Percentiles rank a stretch among this genome's conserved stretches.
Conservation (phyloP, 2,329 filamentous ascomycete species). For the Aspergillus clavatus region DNA sequence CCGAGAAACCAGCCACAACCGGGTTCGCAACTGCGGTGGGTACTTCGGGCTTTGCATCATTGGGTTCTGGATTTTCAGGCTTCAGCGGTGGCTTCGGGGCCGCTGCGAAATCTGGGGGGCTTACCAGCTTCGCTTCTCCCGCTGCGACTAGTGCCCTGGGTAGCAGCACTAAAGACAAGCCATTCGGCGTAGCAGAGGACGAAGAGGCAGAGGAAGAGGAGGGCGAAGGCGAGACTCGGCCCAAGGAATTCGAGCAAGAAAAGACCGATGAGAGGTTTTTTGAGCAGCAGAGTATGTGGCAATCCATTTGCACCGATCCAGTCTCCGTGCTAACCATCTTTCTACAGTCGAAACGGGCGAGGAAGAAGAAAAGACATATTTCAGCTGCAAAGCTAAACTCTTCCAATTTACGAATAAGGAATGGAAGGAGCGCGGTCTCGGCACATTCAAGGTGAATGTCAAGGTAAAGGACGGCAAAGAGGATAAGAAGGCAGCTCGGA, state of each 20-base stretch:
- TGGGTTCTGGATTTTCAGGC: constrained; percentile 35
- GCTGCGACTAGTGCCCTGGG: constrained; percentile 45
- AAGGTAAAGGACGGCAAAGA: constrained; percentile 54
- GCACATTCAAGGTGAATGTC: constrained; percentile 79
- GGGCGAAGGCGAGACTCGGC: constrained; percentile 43
- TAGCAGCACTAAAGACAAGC: constrained; percentile 43
- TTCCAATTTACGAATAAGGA: constrained; percentile 70
- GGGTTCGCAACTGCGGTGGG: constrained; percentile 32
- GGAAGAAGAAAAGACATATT: constrained; percentile 69
- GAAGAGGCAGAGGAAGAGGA: constrained; percentile 48
- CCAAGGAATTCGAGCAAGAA: constrained; percentile 47
- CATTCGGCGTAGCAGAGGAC: constrained; percentile 67
- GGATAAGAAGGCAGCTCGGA: constrained; percentile 54
- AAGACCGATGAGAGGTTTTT: constrained; percentile 48
- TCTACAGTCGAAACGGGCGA: constrained; percentile 76
- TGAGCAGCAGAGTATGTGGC: constrained; percentile 60
- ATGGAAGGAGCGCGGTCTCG: constrained; percentile 87
- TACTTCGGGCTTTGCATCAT: constrained; percentile 35
- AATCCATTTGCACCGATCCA: neutral
- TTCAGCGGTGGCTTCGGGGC: constrained; percentile 48
- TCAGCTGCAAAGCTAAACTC: constrained; percentile 75
- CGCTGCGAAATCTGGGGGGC: constrained; percentile 41
- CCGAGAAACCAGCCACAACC: constrained; percentile 18
- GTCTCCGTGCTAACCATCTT: constrained; percentile 23
- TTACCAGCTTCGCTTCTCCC: constrained; percentile 67